These are phyloP conservation scores for Eruca vesicaria DNA, from an alignment of 441 rosid genomes.

Conservation along the genomic window DNA sequence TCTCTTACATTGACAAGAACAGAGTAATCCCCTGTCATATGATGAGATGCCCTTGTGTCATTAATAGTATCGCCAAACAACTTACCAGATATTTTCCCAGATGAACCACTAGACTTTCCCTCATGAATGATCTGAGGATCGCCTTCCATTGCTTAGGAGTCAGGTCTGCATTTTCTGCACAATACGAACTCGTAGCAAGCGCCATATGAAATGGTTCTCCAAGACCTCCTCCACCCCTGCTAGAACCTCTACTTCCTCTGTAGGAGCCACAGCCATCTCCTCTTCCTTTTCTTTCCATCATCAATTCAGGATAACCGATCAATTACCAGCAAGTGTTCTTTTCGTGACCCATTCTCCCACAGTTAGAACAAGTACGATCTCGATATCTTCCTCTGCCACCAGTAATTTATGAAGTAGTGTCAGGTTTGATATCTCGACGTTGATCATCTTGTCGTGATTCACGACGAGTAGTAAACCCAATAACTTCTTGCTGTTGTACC, in stretches of 20 bases:
- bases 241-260: no score
- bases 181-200: no score
- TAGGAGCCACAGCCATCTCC: no score
- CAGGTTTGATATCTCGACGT: no score
- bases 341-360: background rate
- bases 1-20: background rate
- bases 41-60: background rate
- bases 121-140: background rate
- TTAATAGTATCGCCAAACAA: background rate
- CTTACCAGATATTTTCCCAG: background rate
- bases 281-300: no score
- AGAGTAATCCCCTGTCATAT: background rate
- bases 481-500: no score
- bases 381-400: background rate
- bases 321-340: background rate
- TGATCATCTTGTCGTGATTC: no score
- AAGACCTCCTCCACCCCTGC: no score
- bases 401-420: no score
- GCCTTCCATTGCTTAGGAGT: background rate
- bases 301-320: background rate
- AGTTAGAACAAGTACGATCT: background rate
- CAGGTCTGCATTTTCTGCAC: background rate
- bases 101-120: background rate
- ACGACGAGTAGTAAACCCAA: background rate
- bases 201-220: no score